phyloP scores from a whole-genome alignment of 2,329 filamentous ascomycete species.

The Epichloe gansuensis region DNA sequence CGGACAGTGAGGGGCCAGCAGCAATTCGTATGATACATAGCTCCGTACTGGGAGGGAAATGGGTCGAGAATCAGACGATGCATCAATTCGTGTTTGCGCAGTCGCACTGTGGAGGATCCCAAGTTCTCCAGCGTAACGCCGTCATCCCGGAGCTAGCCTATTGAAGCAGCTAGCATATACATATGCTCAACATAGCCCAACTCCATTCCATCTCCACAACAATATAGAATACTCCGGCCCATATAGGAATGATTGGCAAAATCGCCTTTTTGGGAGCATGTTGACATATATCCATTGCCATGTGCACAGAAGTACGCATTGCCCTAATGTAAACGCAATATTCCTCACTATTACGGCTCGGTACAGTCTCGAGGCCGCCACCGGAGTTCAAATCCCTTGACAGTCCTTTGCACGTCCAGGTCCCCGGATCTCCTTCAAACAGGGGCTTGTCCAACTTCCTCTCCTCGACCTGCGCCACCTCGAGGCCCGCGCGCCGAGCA shows the following conservation, averaged over 20 bases:
- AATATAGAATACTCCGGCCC: background rate
- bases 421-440: constrained; percentile 82
- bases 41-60: no score
- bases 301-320: background rate
- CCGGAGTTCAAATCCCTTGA: constrained; percentile 62
- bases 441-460: constrained; percentile 73
- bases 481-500: constrained; percentile 56
- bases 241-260: background rate
- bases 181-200: no score
- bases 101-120: background rate
- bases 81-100: no score
- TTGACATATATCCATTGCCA: no score
- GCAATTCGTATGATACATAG: no score
- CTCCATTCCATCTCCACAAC: background rate
- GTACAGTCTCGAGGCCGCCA: constrained; percentile 33
- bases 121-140: no score
- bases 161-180: no score
- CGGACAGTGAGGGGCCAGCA: no score
- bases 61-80: no score
- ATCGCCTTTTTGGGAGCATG: no score
- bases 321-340: background rate
- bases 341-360: background rate
- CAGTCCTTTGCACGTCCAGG: constrained; percentile 66
- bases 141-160: no score
- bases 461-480: constrained; percentile 70